Percentiles rank a stretch among this genome's conserved stretches.
Evolutionary conservation across 768 basidiomycete species (phyloP).

Genomic region (Cyclocybe cylindracea): DNA sequence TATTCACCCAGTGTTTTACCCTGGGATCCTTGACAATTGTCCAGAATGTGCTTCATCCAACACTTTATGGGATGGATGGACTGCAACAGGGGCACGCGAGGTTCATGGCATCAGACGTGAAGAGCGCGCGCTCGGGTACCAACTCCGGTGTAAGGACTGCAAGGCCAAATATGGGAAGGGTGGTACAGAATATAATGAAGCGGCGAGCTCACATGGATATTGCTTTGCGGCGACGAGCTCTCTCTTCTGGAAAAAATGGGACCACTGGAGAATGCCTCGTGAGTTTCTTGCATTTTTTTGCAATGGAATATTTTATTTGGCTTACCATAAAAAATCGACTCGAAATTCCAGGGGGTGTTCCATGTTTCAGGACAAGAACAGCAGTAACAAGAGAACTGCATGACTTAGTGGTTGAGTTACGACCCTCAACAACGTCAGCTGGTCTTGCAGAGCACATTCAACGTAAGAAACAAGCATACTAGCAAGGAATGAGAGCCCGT

Average conservation of each 20-base stretch:
- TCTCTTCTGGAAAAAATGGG: conserved; percentile 7
- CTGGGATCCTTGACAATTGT: background rate
- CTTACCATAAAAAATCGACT: too few relatives aligned
- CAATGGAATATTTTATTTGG: too few relatives aligned
- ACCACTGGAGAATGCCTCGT: conserved; percentile 9
- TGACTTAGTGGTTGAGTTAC: conserved; percentile 5
- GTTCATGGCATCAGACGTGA: background rate
- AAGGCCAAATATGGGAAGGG: background rate
- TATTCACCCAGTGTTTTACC: too few relatives aligned
- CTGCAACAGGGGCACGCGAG: background rate
- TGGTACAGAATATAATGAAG: background rate
- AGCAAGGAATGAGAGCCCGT: background rate
- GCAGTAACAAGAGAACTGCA: conserved; percentile 7
- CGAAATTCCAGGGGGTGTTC: too few relatives aligned
- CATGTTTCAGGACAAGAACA: background rate
- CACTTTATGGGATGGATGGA: conserved; percentile 6
- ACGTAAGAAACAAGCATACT: background rate
- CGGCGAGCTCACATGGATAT: background rate
- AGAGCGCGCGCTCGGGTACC: conserved; percentile 4
- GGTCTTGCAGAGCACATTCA: conserved; percentile 4
- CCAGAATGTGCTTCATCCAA: background rate
- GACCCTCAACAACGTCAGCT: conserved; percentile 5
- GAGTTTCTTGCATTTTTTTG: too few relatives aligned
- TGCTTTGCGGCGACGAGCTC: conserved; percentile 6
- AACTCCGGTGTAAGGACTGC: conserved; percentile 7